Percentiles rank a stretch among this genome's conserved stretches.
These are phyloP conservation scores for Alternaria triticimaculans DNA, from an alignment of 2,329 filamentous ascomycete genomes.

Conservation along the genomic window DNA sequence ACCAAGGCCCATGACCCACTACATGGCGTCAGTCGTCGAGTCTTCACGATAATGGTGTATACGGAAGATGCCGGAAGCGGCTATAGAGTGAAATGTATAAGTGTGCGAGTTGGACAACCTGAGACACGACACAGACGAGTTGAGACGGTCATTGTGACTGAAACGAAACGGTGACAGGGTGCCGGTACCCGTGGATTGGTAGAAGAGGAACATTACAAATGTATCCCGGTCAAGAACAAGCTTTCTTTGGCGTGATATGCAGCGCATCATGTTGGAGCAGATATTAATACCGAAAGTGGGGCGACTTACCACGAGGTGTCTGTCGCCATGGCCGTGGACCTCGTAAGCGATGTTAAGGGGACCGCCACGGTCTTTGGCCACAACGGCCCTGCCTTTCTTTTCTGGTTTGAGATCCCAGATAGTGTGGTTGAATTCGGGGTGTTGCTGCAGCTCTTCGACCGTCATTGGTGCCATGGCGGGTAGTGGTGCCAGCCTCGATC, in stretches of 20 bases:
- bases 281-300: slow-evolving; percentile 20
- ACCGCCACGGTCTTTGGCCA: slow-evolving; percentile 74
- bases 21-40: slow-evolving; percentile 21
- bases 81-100: slow-evolving; percentile 4
- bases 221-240: neutral
- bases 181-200: slow-evolving; percentile 9
- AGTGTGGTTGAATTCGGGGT: slow-evolving; percentile 71
- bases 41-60: neutral
- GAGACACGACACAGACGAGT: slow-evolving; percentile 32
- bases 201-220: slow-evolving; percentile 32
- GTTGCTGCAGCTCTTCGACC: slow-evolving; percentile 65
- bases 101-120: slow-evolving; percentile 22
- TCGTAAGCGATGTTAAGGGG: slow-evolving; percentile 80
- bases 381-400: slow-evolving; percentile 65
- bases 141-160: slow-evolving; percentile 47
- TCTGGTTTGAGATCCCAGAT: slow-evolving; percentile 74
- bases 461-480: slow-evolving; percentile 50
- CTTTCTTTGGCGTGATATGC: slow-evolving; percentile 17
- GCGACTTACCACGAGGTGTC: slow-evolving; percentile 73
- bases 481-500: neutral
- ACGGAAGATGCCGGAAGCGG: slow-evolving; percentile 2
- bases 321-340: slow-evolving; percentile 76
- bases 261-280: slow-evolving; percentile 20
- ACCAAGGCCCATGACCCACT: slow-evolving; percentile 85
- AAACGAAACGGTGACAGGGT: slow-evolving; percentile 44